Base-by-base conservation (phyloP, 345 rosid species). In the Eucalyptus albens region DNA sequence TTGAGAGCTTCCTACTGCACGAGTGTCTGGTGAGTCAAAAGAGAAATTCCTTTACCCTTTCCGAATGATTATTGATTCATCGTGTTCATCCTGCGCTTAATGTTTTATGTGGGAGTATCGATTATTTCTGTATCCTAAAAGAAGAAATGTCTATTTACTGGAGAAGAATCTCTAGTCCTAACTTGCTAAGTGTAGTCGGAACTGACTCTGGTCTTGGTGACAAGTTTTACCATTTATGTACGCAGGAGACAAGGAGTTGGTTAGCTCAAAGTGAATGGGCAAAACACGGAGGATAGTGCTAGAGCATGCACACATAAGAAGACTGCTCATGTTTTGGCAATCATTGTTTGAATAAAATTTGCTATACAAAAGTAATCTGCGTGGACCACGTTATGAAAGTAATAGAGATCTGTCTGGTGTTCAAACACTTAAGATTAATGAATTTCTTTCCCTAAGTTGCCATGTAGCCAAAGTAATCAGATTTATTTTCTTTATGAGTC, bases 311-410 rank as follows among this genome's bases (percentile, higher is more conserved):
- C 40, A n/a, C 19, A n/a, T 15, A 65, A 15, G 77, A 65, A 15
- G 77, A 65, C 77, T n/a, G 40, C 77, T 65, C 77, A n/a, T 65
- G 33, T n/a, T 65, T n/a, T 15, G 77, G 37, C 77, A 15, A 65
- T 65, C 6, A n/a, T n/a, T 65, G 77, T 65, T 65, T n/a, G 77
- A 60, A 31, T 27, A 27, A 0, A 60, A 15, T 60, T 60, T 27
- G 69, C 31, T 4, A 60, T 60, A 6, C 15, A 29, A 60, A 60
- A 26, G 31, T 0, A 60, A 60, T 60, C 69, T 12, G 69, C 15
- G 0, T 27, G 24, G 0, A 27, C 8, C 0, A 6, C 31, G 16
- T 26, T 27, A 11, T 27, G 69, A 65, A n/a, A 15, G 77, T 15
- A n/a, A 15, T 15, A n/a, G 21, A 65, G 77, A 65, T 65, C 40